Percentiles rank a stretch among this genome's conserved stretches.
Conservation (phyloP, 139 green algal genomes). For the Spirogloea muscicola region DNA sequence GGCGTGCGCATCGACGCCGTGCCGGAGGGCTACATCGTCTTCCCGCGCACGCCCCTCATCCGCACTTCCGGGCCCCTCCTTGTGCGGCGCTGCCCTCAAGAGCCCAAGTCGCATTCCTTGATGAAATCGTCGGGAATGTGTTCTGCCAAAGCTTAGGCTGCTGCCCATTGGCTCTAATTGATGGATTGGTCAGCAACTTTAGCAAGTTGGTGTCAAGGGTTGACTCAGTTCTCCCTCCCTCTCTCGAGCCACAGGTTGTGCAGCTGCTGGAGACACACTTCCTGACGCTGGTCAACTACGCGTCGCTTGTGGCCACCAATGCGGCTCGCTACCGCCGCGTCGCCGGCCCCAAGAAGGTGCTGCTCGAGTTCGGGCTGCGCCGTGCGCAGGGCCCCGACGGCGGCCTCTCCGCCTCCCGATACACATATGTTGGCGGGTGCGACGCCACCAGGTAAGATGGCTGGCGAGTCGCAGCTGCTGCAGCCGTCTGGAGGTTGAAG, state of each 20-base stretch:
- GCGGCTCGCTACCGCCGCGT: conserved; percentile 43
- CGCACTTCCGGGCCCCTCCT: conserved; percentile 45
- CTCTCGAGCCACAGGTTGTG: conserved; percentile 12
- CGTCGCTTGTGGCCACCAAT: conserved; percentile 55
- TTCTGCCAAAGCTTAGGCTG: no score
- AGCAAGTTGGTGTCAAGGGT: no score
- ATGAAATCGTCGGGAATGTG: no score
- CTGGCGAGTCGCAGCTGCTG: no score
- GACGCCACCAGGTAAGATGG: conserved; percentile 50
- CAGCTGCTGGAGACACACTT: conserved; percentile 53
- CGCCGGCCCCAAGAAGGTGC: conserved; percentile 32
- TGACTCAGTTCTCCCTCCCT: background rate
- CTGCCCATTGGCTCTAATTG: no score
- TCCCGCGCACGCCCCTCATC: conserved; percentile 50
- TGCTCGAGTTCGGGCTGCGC: conserved; percentile 53
- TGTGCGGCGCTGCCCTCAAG: no score
- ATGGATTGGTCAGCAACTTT: no score
- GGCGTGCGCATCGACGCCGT: conserved; percentile 35
- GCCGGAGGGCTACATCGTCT: conserved; percentile 46
- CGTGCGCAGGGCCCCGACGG: conserved; percentile 49
- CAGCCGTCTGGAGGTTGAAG: no score
- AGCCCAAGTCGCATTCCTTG: no score
- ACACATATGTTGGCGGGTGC: conserved; percentile 49
- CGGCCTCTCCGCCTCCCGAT: conserved; percentile 44
- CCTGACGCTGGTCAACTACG: conserved; percentile 51